A percentile compares a stretch with the other conserved stretches of the same genome.
phyloP scores from a whole-genome alignment of 495 filamentous ascomycete genomes.

The Xylaria sp. region DNA sequence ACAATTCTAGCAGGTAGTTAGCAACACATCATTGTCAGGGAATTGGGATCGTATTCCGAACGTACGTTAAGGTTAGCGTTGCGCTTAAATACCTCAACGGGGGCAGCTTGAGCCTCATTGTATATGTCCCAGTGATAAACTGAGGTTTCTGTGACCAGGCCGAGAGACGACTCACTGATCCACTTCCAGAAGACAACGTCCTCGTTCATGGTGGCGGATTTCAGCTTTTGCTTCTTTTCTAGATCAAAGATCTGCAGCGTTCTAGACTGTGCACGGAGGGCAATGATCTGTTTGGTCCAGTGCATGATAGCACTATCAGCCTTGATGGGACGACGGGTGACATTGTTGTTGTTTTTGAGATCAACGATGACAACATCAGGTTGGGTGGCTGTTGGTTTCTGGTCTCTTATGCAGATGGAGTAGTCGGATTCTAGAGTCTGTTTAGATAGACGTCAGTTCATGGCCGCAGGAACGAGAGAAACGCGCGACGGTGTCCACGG shows the following conservation, averaged over 20 bases:
- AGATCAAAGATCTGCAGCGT: constrained; percentile 99
- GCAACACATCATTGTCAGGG: constrained; percentile 1
- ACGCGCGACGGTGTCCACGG: constrained; percentile 14
- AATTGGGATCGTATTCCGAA: constrained; percentile 22
- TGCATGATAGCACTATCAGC: constrained; percentile 99
- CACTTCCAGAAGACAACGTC: constrained; percentile 99
- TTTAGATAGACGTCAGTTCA: constrained; percentile 35
- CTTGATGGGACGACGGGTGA: constrained; percentile 94
- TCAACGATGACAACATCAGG: constrained; percentile 97
- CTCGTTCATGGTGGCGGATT: constrained; percentile 93
- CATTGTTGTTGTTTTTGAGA: constrained; percentile 91
- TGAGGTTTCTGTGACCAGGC: constrained; percentile 84
- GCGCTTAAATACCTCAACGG: constrained; percentile 90
- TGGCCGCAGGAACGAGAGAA: constrained; percentile 13
- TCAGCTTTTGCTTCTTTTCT: constrained; percentile 85
- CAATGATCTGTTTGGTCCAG: constrained; percentile 94
- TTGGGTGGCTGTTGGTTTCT: constrained; percentile 75
- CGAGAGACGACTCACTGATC: constrained; percentile 86
- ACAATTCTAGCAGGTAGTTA: constrained; percentile 65
- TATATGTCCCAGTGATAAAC: constrained; percentile 99
- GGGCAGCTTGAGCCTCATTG: constrained; percentile 74
- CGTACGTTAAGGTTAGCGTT: constrained; percentile 85
- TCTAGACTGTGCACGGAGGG: constrained; percentile 86
- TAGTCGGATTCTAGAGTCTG: constrained; percentile 97
- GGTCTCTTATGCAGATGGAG: constrained; percentile 94